Evolutionary conservation across 2,329 filamentous ascomycete species (phyloP), one percentile per base, ranked within the genome.

Genomic region (Colletotrichum cereale): DNA sequence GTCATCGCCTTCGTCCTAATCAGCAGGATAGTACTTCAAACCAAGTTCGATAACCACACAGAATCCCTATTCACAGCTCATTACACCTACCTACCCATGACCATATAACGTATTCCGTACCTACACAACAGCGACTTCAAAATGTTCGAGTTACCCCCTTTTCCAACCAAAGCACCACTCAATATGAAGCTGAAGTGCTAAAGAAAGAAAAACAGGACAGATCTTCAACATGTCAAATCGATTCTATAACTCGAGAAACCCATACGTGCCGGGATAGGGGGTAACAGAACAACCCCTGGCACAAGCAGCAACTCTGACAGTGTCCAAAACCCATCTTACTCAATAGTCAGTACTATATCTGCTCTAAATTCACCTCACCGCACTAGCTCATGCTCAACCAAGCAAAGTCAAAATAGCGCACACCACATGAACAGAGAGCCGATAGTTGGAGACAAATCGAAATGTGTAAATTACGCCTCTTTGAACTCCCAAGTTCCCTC

Each of bases 391-490:
- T 18, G 1, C n/a, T 34, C 5, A n/a, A 38, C 8, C 14, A 40
- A 5, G 12, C 14, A 50, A 2, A 36, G 21, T 3, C n/a, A 14
- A 5, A 18, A 8, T 18, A 26, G 34, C 14, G n/a, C 1, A 40
- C 10, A 36, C 21, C 8, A n/a, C n/a, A 53, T 5, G 14, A 12
- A 18, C 8, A 18, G 34, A 44, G 14, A 12, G 11, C 24, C 31
- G 18, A 38, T 29, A 26, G 2, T 34, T 26, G 53, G 48, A 64
- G 60, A 66, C 47, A 71, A 71, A 56, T 57, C 70, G 66, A 61
- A 71, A 48, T 64, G 61, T 72, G 62, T 72, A 71, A 66, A 72
- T 72, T 62, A 71, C 61, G 70, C 67, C 70, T 71, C 67, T 66
- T 66, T 62, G 42, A 71, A 72, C 70, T 71, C 70, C 70, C 36